Percentiles rank a stretch among this genome's conserved stretches.
Conservation (phyloP, 2,329 filamentous ascomycete genomes). For the Beauveria sp. region DNA sequence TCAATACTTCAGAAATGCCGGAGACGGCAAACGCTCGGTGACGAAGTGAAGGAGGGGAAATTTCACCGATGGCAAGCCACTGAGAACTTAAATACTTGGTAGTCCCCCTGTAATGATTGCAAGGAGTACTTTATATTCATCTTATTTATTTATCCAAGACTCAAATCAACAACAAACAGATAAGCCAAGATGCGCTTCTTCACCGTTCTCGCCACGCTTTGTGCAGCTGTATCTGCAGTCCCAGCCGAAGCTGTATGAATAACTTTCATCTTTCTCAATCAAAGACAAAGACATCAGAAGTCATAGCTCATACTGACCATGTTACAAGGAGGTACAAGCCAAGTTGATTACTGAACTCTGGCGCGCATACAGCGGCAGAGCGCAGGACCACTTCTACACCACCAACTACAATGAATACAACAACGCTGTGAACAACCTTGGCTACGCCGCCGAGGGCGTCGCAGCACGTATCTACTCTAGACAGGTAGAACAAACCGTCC, state of each 20-base stretch:
- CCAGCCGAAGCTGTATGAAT: background rate
- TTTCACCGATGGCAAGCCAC: no score
- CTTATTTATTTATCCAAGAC: background rate
- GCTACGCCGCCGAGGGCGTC: constrained; percentile 5
- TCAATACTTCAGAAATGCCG: no score
- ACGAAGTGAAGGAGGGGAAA: no score
- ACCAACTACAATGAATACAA: constrained; percentile 9
- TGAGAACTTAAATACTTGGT: no score
- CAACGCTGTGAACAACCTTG: constrained; percentile 6
- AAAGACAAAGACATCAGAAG: no score
- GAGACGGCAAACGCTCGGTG: no score
- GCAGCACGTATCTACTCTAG: background rate
- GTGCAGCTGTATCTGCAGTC: background rate
- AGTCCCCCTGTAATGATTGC: no score
- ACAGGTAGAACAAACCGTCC: background rate
- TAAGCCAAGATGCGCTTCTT: background rate
- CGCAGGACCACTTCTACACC: constrained; percentile 10
- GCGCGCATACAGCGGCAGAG: constrained; percentile 8
- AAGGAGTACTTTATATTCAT: no score
- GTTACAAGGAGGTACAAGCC: background rate
- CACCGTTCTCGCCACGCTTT: background rate
- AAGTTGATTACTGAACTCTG: background rate
- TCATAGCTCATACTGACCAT: background rate
- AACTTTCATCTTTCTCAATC: no score
- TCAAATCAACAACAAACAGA: background rate